Base-by-base conservation (phyloP, 257 asterid genomes). In the Scutellaria galericulata region DNA sequence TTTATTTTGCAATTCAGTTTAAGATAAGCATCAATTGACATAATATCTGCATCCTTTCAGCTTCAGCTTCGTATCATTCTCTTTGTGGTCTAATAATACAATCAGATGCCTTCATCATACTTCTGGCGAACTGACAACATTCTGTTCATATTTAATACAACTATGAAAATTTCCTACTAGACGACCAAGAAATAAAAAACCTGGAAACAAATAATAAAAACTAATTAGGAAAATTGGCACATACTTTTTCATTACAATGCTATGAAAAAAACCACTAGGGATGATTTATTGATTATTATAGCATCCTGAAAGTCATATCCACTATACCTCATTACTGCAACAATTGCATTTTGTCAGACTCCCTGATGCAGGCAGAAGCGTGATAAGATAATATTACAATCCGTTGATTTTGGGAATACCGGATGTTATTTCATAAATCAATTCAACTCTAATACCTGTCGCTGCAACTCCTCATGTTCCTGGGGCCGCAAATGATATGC, bases 251-350 rank as follows among this genome's bases (percentile, higher is more conserved):
- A 91, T 83, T 52, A 91, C 93, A 74, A 94, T 89, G 85, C 97
- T 91, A 64, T 97, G 99, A 48, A 97, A 97, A 84, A 94, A 91
- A 78, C 99, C 99, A 75, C 97, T 81, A 94, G 83, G 63, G 99
- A 94, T 60, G 97, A 82, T 78, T 94, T 94, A 78, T 94, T 94
- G 97, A 94, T 94, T 65, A 94, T 97, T 53, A 94, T 94, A 22
- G 99, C 99, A 79, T 94, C 86, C 86, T 94, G 97, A 78, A 91
- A 89, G 81, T 89, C 99, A 64, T 94, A 94, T 64, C 99, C 99
- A 83, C 99, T 94, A 68, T 87, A 94, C 79, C 99, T 91, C 99
- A 94, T 94, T 60, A 94, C 99, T 2, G 97, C 97, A 63, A 94
- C 99, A 63, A 90, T 89, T 46, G 99, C 99, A 80, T 94, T 94